A percentile compares a stretch with the other conserved stretches of the same genome.
Evolutionary conservation across 2,329 filamentous ascomycete genomes (phyloP).

Genomic region (Epichloe sibirici): DNA sequence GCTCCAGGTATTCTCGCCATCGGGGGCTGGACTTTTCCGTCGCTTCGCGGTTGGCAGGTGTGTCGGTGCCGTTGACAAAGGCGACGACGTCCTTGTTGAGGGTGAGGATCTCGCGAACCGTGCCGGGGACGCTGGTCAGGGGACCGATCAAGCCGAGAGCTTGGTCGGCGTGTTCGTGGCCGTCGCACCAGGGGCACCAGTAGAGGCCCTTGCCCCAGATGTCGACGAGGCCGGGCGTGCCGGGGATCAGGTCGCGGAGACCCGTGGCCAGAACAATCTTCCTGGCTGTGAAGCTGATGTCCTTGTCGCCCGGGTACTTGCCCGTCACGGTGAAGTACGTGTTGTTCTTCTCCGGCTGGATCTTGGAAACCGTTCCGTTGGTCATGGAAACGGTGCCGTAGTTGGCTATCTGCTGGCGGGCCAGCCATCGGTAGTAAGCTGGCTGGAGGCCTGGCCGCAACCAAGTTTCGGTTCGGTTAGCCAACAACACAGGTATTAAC

Average conservation of each 20-base stretch:
- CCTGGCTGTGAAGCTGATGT: constrained; percentile 29
- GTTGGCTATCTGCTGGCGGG: constrained; percentile 37
- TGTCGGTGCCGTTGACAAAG: constrained; percentile 49
- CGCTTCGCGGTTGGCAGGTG: constrained; percentile 24
- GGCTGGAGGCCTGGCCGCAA: constrained; percentile 35
- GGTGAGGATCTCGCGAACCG: constrained; percentile 39
- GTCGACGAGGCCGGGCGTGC: constrained; percentile 40
- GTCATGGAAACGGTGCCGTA: constrained; percentile 37
- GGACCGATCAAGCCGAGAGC: constrained; percentile 39
- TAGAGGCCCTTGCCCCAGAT: constrained; percentile 48
- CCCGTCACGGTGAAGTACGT: constrained; percentile 32
- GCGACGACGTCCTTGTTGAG: constrained; percentile 43
- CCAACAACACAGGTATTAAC: background rate
- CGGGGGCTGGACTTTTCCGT: constrained; percentile 28
- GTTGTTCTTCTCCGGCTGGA: constrained; percentile 25
- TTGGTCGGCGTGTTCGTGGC: constrained; percentile 48
- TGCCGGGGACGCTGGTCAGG: constrained; percentile 29
- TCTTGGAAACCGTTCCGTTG: constrained; percentile 39
- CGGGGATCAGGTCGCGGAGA: constrained; percentile 40
- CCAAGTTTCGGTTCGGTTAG: no score
- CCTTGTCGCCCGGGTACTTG: constrained; percentile 8
- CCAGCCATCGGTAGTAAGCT: constrained; percentile 39
- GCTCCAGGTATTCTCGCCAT: constrained; percentile 36
- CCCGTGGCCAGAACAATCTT: constrained; percentile 48
- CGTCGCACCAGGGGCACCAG: constrained; percentile 56